Evolutionary conservation across 345 rosid genomes (phyloP), one percentile per base, ranked within the genome.

Genomic region (Populus deltoides): DNA sequence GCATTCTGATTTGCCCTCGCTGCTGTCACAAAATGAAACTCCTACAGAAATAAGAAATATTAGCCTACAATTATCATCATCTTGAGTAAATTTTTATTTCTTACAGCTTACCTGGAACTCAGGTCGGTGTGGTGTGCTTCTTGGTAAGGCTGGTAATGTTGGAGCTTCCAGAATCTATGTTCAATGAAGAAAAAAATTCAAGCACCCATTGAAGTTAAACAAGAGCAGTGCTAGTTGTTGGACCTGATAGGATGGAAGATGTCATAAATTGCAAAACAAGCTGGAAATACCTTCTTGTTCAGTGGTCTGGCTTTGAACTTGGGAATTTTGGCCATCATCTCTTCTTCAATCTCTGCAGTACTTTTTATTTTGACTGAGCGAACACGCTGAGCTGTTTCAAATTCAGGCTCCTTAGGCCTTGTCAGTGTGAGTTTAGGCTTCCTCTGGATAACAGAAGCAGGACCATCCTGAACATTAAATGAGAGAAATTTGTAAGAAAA

Each of bases 301-400:
- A 96, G 49, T n/a, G 95, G 97, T 79, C 97, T 89, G 79, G 99
- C 99, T 89, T 92, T 96, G 83, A 96, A 96, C 84, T 96, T 96
- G 1, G 98, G 98, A 82, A 94, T 89, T 83, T 93, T 92, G 61
- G 97, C 91, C 94, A 96, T 85, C 95, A 96, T 89, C 89, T 96
- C 99, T 86, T 94, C 99, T 84, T 96, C 99, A 74, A 97, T 87
- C 83, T 97, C 99, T 2, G 92, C 91, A n/a, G 91, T 84, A 80
- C 99, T 94, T 89, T 92, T 97, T 75, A 91, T 81, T 83, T 67
- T 90, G 65, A 91, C 91, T 16, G 91, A 80, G 45, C 98, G 98
- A 75, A 86, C 87, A 27, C 99, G 84, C 82, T 96, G 99, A 75
- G 95, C 77, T 79, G 99, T 94, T 88, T 89, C 98, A 72, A 96